A percentile compares a stretch with the other conserved stretches of the same genome.
Evolutionary conservation across 2,329 filamentous ascomycete species (phyloP).

Genomic region (Alternaria arborescens): DNA sequence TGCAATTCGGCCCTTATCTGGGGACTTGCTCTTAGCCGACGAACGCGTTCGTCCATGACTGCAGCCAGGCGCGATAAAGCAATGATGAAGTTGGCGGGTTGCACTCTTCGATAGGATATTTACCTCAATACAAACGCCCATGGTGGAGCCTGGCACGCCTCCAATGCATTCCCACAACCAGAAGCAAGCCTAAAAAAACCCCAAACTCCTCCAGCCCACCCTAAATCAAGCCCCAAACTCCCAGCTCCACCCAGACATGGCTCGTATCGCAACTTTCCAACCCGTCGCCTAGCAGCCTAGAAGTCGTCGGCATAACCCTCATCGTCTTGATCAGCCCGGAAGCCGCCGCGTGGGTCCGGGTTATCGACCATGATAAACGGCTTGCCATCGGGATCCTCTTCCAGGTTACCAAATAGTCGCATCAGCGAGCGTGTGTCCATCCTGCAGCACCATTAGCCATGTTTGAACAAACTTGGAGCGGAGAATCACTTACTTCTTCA

Average conservation of each 20-base stretch:
- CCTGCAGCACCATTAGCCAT: conserved; percentile 25
- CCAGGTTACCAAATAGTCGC: conserved; percentile 57
- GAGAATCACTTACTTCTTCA: conserved; percentile 35
- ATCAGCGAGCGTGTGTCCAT: conserved; percentile 54
- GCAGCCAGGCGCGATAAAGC: conserved; percentile 5
- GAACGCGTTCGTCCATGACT: conserved; percentile 5
- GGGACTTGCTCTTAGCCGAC: not conserved
- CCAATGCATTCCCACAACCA: not conserved
- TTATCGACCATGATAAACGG: conserved; percentile 55
- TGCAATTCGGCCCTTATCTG: conserved; percentile 18
- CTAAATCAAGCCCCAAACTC: not conserved
- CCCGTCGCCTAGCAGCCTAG: conserved; percentile 9
- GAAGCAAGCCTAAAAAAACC: not conserved
- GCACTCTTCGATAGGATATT: not conserved
- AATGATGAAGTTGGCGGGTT: not conserved
- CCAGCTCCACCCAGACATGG: too few relatives aligned
- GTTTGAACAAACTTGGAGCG: not conserved
- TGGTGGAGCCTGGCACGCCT: not conserved
- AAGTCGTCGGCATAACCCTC: conserved; percentile 45
- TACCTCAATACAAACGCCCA: not conserved
- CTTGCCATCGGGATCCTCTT: conserved; percentile 49
- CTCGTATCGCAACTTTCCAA: too few relatives aligned
- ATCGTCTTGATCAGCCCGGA: conserved; percentile 41
- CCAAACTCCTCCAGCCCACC: not conserved
- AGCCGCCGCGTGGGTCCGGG: conserved; percentile 38